phyloP scores from a whole-genome alignment of 352 stramenopile species.

The Discostella stelligera region DNA sequence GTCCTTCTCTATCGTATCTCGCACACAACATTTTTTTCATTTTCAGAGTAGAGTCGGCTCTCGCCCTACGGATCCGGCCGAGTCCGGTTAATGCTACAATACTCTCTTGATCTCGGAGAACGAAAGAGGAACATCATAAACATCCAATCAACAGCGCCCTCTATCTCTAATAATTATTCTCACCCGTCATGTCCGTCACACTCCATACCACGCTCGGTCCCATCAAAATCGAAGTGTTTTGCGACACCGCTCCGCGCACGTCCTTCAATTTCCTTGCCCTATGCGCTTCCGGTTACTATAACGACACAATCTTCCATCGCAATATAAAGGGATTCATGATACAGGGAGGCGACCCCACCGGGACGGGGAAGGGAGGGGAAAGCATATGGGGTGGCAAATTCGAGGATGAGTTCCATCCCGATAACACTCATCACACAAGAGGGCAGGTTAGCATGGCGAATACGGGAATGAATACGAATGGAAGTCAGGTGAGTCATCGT shows the following conservation, averaged over 20 bases:
- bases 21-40: no score
- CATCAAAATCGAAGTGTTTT: conserved; percentile 96
- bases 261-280: conserved; percentile 95
- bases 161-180: not conserved
- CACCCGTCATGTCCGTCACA: conserved; percentile 86
- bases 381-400: conserved; percentile 92
- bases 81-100: no score
- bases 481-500: conserved; percentile 16
- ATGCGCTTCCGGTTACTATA: conserved; percentile 93
- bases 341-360: conserved; percentile 89
- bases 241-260: conserved; percentile 89
- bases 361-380: conserved; percentile 89
- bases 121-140: not conserved
- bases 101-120: no score
- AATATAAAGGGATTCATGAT: conserved; percentile 97
- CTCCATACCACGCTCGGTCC: conserved; percentile 93
- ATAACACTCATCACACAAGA: conserved; percentile 89
- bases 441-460: conserved; percentile 97
- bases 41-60: no score
- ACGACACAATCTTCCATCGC: conserved; percentile 94
- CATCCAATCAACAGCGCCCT: not conserved
- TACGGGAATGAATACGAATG: conserved; percentile 90
- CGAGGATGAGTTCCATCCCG: conserved; percentile 94
- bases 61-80: no score
- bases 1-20: no score